Evolutionary conservation across 345 rosid genomes (phyloP).

Genomic region (Bruguiera parviflora): DNA sequence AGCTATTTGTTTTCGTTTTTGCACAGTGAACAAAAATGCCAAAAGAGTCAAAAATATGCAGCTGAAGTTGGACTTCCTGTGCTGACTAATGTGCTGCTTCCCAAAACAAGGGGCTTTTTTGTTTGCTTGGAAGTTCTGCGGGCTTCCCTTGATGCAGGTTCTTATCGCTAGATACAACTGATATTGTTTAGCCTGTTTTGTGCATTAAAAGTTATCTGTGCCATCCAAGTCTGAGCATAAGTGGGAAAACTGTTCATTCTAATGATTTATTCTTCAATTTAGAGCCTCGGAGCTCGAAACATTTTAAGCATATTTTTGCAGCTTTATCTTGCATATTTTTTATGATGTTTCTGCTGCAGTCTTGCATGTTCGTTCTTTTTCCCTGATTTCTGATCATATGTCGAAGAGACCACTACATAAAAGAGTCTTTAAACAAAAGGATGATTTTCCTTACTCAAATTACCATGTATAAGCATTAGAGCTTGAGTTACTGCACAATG

Average conservation of each 20-base stretch:
- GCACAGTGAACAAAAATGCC: slow-evolving; percentile 66
- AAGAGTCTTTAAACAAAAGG: not conserved
- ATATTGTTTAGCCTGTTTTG: not conserved
- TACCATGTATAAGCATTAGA: not conserved
- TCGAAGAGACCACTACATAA: too few relatives aligned
- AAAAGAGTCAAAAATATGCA: slow-evolving; percentile 59
- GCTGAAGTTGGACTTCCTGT: slow-evolving; percentile 69
- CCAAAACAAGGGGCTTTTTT: slow-evolving; percentile 67
- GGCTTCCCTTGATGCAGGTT: slow-evolving; percentile 71
- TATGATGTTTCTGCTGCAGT: not conserved
- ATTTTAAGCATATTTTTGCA: not conserved
- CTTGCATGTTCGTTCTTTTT: too few relatives aligned
- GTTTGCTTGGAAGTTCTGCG: slow-evolving; percentile 64
- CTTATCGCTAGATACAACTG: not conserved
- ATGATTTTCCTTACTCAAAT: not conserved
- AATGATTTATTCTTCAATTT: not conserved
- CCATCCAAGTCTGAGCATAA: too few relatives aligned
- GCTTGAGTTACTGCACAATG: not conserved
- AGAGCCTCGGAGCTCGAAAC: not conserved
- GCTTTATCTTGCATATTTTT: not conserved
- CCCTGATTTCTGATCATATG: too few relatives aligned
- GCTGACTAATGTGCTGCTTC: slow-evolving; percentile 65
- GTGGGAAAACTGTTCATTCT: too few relatives aligned
- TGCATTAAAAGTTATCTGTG: too few relatives aligned
- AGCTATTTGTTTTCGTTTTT: slow-evolving; percentile 17